Base-by-base conservation (phyloP, 345 rosid species). In the Cardamine resedifolia region DNA sequence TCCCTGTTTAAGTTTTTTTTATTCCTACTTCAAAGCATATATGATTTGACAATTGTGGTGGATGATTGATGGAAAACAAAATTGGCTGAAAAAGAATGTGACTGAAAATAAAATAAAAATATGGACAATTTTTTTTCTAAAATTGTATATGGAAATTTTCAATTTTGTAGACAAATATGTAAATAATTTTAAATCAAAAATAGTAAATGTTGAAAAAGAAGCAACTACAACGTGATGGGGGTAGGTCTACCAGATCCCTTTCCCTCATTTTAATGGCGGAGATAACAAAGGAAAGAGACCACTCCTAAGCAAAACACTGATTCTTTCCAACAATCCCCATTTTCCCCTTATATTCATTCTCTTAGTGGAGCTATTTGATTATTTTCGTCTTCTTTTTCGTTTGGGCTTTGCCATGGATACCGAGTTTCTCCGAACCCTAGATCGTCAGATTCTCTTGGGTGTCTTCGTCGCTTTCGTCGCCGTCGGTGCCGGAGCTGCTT, bases 381-480 rank as follows among this genome's bases (percentile, higher is more conserved):
- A 47, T 19, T 75, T 60, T n/a, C 28, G 31, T 43, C 11, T 49
- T 66, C 39, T 1, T 31, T 24, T 50, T 24, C 31, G n/a, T 28
- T 23, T 7, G 7, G 4, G 49, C 14, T 7, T 16, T 20, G 66
- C 66, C 36, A 82, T 87, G 96, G 91, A 86, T 76, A 66, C 89
- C 81, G 90, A 77, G 16, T 80, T 79, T 76, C 70, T 94, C 81
- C 85, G 85, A 27, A 80, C 91, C 41, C 51, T 83, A 56, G 93
- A 94, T 67, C 80, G 71, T 68, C 90, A 94, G 84, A 78, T 91
- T 76, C 86, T 91, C 31, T 77, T 76, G 50, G 98, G 88, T 39
- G 84, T 84, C 38, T 91, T 77, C 43, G 97, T 89, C 4, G 98
- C 98, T 71, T 49, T 91, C 64, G 53, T 88, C 63, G 96, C 96